phyloP scores from a whole-genome alignment of 169 alveolate genomes.

The Amoebophrya sp. region DNA sequence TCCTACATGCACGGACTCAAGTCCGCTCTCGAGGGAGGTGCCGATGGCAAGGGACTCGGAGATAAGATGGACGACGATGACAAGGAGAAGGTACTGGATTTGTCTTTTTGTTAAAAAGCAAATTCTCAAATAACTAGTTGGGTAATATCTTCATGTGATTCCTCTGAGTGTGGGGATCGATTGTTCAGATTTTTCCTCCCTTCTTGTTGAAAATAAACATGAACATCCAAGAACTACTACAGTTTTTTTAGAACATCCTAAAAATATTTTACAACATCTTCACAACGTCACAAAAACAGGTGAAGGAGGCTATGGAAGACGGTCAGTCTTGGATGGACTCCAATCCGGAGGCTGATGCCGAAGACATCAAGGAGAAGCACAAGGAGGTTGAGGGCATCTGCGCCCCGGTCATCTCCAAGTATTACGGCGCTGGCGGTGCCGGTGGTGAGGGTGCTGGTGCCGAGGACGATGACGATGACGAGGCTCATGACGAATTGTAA shows the following conservation, averaged over 20 bases:
- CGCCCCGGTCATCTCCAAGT: constrained; percentile 87
- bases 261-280: neutral
- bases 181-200: neutral
- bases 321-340: constrained; percentile 82
- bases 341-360: constrained; percentile 85
- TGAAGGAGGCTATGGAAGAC: constrained; percentile 72
- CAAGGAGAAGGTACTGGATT: constrained; percentile 65
- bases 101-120: too few relatives aligned
- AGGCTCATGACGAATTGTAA: constrained; percentile 64
- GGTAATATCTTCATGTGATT: too few relatives aligned
- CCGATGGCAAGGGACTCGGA: constrained; percentile 67
- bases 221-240: neutral
- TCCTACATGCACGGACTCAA: constrained; percentile 81
- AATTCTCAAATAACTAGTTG: too few relatives aligned
- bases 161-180: too few relatives aligned
- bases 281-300: constrained; percentile 5
- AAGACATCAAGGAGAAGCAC: constrained; percentile 80
- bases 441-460: constrained; percentile 68
- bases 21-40: constrained; percentile 79
- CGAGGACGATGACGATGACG: constrained; percentile 63
- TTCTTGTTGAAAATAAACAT: neutral
- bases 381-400: constrained; percentile 84
- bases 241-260: neutral
- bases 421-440: constrained; percentile 80
- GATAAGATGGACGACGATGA: constrained; percentile 83